A percentile compares a stretch with the other conserved stretches of the same genome.
Evolutionary conservation across 2,329 filamentous ascomycete species (phyloP).

Genomic region (Teratosphaeria destructans): DNA sequence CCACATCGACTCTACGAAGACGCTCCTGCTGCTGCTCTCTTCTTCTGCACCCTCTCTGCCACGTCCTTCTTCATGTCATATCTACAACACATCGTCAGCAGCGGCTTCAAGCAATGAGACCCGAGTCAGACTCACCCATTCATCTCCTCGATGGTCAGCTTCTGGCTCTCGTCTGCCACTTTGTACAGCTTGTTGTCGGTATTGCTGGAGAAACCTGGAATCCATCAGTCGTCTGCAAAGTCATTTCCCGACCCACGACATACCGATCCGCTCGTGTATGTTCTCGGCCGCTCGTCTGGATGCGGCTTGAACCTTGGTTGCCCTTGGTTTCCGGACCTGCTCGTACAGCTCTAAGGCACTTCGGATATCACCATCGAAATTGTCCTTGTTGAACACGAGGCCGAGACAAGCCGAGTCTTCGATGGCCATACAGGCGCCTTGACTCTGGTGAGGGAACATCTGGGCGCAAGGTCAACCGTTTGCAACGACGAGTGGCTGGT

Average conservation of each 20-base stretch:
- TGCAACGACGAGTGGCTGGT: background rate
- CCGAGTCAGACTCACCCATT: slow-evolving; percentile 35
- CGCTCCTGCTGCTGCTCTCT: background rate
- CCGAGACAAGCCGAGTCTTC: slow-evolving; percentile 56
- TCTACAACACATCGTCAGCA: background rate
- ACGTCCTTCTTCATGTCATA: slow-evolving; percentile 1
- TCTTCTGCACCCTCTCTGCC: background rate
- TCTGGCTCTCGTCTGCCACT: slow-evolving; percentile 49
- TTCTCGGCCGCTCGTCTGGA: slow-evolving; percentile 27
- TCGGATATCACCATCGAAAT: slow-evolving; percentile 30
- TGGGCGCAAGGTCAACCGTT: slow-evolving; percentile 27
- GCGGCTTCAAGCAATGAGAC: background rate
- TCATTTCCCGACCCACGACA: background rate
- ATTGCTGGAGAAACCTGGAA: slow-evolving; percentile 49
- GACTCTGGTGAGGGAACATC: slow-evolving; percentile 60
- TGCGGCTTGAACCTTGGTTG: slow-evolving; percentile 29
- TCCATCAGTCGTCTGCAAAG: background rate
- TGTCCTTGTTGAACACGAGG: slow-evolving; percentile 45
- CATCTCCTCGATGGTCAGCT: slow-evolving; percentile 59
- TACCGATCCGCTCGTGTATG: slow-evolving; percentile 34
- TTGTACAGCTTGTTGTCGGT: slow-evolving; percentile 46
- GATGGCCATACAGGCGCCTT: slow-evolving; percentile 60
- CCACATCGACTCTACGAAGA: background rate
- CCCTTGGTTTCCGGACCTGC: slow-evolving; percentile 26
- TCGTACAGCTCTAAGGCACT: slow-evolving; percentile 28